These are phyloP conservation scores for Phyllosticta citrichinensis DNA, from an alignment of 2,329 filamentous ascomycete genomes.

Conservation along the genomic window DNA sequence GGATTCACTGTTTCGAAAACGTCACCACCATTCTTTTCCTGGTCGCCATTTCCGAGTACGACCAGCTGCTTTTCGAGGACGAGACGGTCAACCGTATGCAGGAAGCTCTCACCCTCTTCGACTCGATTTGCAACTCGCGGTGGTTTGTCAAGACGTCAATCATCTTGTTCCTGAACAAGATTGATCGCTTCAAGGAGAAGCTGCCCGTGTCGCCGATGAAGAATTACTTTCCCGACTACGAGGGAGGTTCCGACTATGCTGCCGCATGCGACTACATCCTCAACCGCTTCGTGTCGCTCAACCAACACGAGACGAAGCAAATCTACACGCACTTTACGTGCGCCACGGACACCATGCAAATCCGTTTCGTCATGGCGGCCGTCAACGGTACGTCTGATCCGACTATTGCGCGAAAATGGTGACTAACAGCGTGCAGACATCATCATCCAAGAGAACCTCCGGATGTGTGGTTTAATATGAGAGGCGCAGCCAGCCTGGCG, in stretches of 20 bases:
- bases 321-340: conserved; percentile 99
- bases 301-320: conserved; percentile 98
- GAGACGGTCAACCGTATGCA: conserved; percentile 76
- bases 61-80: conserved; percentile 90
- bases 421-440: conserved; percentile 55
- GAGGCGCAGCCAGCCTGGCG: conserved; percentile 6
- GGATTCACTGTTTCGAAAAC: conserved; percentile 98
- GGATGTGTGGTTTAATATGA: conserved; percentile 94
- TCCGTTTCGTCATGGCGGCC: conserved; percentile 98
- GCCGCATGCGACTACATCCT: conserved; percentile 98
- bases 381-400: conserved; percentile 68
- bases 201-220: conserved; percentile 63
- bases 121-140: conserved; percentile 62
- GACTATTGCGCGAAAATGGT: not conserved
- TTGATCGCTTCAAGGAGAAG: conserved; percentile 67
- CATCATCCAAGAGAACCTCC: conserved; percentile 98
- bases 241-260: conserved; percentile 89
- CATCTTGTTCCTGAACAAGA: conserved; percentile 67
- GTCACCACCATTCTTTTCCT: conserved; percentile 95
- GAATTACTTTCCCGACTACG: conserved; percentile 69
- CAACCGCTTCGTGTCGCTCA: conserved; percentile 94
- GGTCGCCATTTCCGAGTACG: conserved; percentile 94
- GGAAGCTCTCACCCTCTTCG: conserved; percentile 60
- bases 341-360: conserved; percentile 96
- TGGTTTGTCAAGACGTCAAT: conserved; percentile 67